Evolutionary conservation across 768 basidiomycete species (phyloP), one percentile per base, ranked within the genome.

Genomic region (Leucosporidium creatinivorum): DNA sequence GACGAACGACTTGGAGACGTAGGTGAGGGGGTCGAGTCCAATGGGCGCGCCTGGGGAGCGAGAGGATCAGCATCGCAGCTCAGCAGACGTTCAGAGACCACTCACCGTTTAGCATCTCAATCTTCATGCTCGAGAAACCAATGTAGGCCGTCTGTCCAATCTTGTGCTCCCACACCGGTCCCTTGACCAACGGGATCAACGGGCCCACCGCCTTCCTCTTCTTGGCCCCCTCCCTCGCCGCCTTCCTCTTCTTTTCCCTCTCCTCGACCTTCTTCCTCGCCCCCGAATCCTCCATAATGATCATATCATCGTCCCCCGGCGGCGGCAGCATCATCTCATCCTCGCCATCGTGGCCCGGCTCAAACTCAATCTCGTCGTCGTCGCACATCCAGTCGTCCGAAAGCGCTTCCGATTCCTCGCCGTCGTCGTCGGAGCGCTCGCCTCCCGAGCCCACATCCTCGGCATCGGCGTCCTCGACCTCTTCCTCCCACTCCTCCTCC

Each of bases 401-500:
- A 6, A 69, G 58, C 19, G 28, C 51, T 17, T 54, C 68, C 6
- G 52, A 63, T 21, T 64, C 61, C 19, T 61, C 70, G 23, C 57
- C 59, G 1, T 71, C 73, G 9, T 63, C 63, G 39, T 73, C 70
- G 6, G 66, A 69, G 10, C 21, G 4, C 33, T 67, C 69, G 23
- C 36, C 65, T 9, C 60, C 64, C 12, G 62, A 62, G 1, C 28
- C 62, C 48, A 71, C 60, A 28, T 73, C 73, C 60, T 74, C 74
- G 31, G 68, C 70, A 30, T 75, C 73, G 19, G 56, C 33, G 47
- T 65, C 89, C 28, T 87, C 90, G 4, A 83, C 84, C 18, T 81
- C 82, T 26, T 86, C 85, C 69, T 91, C 91, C 96, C 96, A 98
- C 73, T 98, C 96, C 73, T 87, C 91, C 19, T 91, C 94, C 61